Percentiles rank a stretch among this genome's conserved stretches.
Conservation (phyloP, 2,329 filamentous ascomycete genomes). For the Aspergillus tubingensis region DNA sequence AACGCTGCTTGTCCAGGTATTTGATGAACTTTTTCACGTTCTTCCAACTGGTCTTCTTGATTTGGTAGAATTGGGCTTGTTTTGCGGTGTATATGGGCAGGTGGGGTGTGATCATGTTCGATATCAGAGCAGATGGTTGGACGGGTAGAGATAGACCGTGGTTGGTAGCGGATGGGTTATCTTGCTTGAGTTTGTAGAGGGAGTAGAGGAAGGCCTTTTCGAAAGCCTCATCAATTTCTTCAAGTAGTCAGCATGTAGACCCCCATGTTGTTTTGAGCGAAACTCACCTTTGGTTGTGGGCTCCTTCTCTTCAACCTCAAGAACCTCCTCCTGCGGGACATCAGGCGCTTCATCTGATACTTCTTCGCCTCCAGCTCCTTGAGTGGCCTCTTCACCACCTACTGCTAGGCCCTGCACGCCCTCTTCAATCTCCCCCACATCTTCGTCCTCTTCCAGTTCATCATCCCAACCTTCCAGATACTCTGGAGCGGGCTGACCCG, state of each 20-base stretch:
- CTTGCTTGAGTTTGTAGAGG: conserved; percentile 60
- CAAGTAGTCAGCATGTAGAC: conserved; percentile 14
- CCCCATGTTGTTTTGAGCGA: not conserved
- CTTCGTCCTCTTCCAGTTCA: conserved; percentile 25
- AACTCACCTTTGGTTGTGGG: conserved; percentile 58
- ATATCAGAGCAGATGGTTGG: conserved; percentile 64
- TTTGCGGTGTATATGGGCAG: conserved; percentile 60
- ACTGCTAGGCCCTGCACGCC: conserved; percentile 44
- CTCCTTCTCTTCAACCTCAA: conserved; percentile 47
- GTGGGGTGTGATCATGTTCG: conserved; percentile 66
- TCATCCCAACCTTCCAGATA: conserved; percentile 55
- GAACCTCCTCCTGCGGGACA: conserved; percentile 31
- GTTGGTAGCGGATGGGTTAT: conserved; percentile 53
- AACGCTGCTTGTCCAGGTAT: conserved; percentile 62
- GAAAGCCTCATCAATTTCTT: conserved; percentile 69
- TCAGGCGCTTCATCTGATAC: conserved; percentile 22
- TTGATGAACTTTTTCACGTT: conserved; percentile 71
- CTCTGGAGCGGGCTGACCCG: conserved; percentile 56
- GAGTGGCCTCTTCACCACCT: conserved; percentile 30
- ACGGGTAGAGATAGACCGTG: conserved; percentile 64
- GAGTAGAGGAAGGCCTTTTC: conserved; percentile 65
- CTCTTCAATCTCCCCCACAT: conserved; percentile 47
- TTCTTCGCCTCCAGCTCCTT: conserved; percentile 16
- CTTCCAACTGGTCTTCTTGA: conserved; percentile 72
- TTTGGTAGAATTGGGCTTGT: conserved; percentile 60